Evolutionary conservation across 2,329 filamentous ascomycete genomes (phyloP).

Genomic region (Lachnellula arida): DNA sequence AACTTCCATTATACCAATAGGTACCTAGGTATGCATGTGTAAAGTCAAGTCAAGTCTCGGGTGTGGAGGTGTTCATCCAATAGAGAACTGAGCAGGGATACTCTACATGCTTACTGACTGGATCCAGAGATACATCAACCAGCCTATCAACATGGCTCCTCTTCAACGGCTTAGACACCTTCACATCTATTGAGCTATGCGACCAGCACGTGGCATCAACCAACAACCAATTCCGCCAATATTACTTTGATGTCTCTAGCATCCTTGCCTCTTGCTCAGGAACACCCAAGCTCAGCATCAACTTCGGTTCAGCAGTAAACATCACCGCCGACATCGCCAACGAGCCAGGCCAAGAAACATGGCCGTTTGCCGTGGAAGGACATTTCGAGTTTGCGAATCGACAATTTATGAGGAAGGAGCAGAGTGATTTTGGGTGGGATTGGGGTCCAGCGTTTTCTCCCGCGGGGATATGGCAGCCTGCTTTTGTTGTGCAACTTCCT

Average conservation of each 20-base stretch:
- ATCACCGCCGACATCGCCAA: conserved; percentile 49
- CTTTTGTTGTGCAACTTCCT: conserved; percentile 49
- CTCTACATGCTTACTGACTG: conserved; percentile 1
- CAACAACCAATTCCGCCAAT: conserved; percentile 60
- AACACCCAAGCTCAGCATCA: conserved; percentile 41
- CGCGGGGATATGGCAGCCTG: conserved; percentile 58
- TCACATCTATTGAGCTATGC: conserved; percentile 52
- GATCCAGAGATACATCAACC: conserved; percentile 27
- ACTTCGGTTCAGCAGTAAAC: conserved; percentile 52
- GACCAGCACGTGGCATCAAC: conserved; percentile 49
- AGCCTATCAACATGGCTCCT: conserved; percentile 47
- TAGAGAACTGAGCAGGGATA: not conserved
- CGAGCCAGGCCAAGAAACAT: conserved; percentile 37
- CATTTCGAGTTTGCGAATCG: conserved; percentile 49
- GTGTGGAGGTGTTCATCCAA: not conserved
- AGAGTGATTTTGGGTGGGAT: conserved; percentile 62
- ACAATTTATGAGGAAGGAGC: conserved; percentile 55
- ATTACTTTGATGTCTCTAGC: conserved; percentile 51
- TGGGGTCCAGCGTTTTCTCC: conserved; percentile 59
- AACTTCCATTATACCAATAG: not conserved
- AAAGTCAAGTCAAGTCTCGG: not conserved
- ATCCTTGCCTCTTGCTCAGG: conserved; percentile 39
- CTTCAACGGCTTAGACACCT: conserved; percentile 60
- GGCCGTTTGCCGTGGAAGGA: conserved; percentile 45
- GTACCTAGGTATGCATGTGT: too few relatives aligned